A percentile compares a stretch with the other conserved stretches of the same genome.
These are phyloP conservation scores for Ophiostoma perfectum DNA, from an alignment of 2,329 filamentous ascomycete genomes.

Conservation along the genomic window DNA sequence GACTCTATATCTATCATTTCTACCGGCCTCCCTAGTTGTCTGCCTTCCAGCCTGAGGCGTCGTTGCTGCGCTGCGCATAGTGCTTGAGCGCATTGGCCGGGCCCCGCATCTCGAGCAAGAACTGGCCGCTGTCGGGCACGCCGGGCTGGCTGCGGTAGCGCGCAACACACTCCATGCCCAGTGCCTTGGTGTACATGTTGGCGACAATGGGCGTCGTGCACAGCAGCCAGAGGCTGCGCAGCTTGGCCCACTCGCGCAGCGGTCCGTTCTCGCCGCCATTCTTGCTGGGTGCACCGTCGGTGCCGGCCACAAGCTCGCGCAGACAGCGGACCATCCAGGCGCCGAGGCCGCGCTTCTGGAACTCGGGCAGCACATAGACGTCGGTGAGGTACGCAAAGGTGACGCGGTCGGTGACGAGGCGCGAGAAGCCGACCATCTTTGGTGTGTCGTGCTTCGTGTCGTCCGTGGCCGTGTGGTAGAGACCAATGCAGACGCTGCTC, in stretches of 20 bases:
- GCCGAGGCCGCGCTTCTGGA: conserved; percentile 58
- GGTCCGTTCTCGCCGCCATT: conserved; percentile 5
- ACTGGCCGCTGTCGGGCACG: conserved; percentile 23
- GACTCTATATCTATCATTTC: conserved; percentile 10
- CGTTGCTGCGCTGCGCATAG: neutral
- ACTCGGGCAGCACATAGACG: conserved; percentile 57
- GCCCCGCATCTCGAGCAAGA: conserved; percentile 39
- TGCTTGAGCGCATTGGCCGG: conserved; percentile 26
- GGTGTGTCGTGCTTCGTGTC: neutral
- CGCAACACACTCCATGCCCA: conserved; percentile 38
- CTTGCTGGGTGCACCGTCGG: conserved; percentile 23
- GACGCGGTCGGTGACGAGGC: conserved; percentile 64
- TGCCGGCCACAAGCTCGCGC: conserved; percentile 47
- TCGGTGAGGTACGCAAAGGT: conserved; percentile 67
- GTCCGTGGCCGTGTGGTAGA: conserved; percentile 40
- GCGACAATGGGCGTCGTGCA: conserved; percentile 29
- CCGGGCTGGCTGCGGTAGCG: conserved; percentile 23
- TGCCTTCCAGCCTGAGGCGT: conserved; percentile 6
- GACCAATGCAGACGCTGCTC: conserved; percentile 54
- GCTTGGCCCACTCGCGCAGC: conserved; percentile 21
- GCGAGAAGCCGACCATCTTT: conserved; percentile 49
- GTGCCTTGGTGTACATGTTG: conserved; percentile 44
- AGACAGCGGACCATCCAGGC: conserved; percentile 59
- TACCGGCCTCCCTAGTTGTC: neutral
- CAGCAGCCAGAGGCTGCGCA: conserved; percentile 43